Evolutionary conservation across 768 basidiomycete genomes (phyloP), one percentile per base, ranked within the genome.

Genomic region (Naematelia encephala): DNA sequence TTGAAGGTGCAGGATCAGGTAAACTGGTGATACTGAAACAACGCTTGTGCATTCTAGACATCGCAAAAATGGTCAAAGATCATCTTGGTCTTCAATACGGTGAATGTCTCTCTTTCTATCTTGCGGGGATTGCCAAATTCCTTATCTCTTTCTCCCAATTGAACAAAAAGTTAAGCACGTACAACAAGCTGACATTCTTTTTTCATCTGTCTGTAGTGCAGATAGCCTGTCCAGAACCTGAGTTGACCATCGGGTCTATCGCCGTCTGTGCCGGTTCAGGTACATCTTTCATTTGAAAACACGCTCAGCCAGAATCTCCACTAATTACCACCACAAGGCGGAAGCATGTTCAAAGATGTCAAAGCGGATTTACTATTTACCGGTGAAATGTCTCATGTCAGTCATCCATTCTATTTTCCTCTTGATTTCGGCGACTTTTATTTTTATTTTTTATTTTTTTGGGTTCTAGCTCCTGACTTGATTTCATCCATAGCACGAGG

Each of bases 181-280:
- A n/a, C n/a, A n/a, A n/a, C n/a, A n/a, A n/a, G 34, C 34, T 39
- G 8, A 39, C 16, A 8, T 8, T 8, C 34, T 39, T 16, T 8
- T 16, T 16, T 8, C 16, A 39, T 16, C 8, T 16, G 34, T 16
- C 26, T 12, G 13, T 39, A 75, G 74, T 76, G 14, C 74, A 76
- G 51, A 26, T 74, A 2, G 74, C 74, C 5, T 55, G 59, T 5
- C 72, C 72, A 1, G 54, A 60, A 28, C 42, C 39, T 14, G 42
- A 63, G 21, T 49, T 26, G 16, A 30, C 57, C 57, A 76, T 81
- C 66, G 76, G 62, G 69, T 84, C 85, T 26, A 82, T 96, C 57
- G 92, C 89, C 52, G 86, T 97, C 60, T 96, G 93, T 76, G 92
- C 92, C 30, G 94, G 94, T 30, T 87, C 87, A 26, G 93, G 91